phyloP scores from a whole-genome alignment of 768 basidiomycete genomes.

The Symmetrospora coprosmae region DNA sequence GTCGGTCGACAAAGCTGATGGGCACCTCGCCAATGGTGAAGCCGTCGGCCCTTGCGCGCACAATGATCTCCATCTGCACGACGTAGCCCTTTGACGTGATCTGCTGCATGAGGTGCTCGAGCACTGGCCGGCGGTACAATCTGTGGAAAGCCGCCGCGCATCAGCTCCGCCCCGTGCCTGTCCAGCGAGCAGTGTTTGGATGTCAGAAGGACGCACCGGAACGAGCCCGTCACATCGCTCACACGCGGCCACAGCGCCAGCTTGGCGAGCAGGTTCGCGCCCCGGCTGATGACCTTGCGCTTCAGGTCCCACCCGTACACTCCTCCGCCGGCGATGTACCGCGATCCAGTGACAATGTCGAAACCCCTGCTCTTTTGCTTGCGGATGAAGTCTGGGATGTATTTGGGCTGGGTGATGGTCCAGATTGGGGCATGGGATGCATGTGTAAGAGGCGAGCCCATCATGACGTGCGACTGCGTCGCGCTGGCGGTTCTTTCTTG shows the following conservation, averaged over 20 bases:
- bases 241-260: constrained; percentile 72
- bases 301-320: constrained; percentile 87
- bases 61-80: constrained; percentile 99
- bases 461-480: too few species aligned
- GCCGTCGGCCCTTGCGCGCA: constrained; percentile 65
- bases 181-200: neutral
- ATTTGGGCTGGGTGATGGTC: constrained; percentile 55
- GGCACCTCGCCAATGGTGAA: constrained; percentile 81
- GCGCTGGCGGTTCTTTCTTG: too few species aligned
- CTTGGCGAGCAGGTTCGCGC: constrained; percentile 79
- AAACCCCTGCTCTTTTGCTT: constrained; percentile 72
- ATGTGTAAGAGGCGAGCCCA: neutral
- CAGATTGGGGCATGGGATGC: neutral
- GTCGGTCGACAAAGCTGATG: constrained; percentile 85
- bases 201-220: constrained; percentile 42
- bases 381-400: constrained; percentile 85
- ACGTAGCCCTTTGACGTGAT: constrained; percentile 82
- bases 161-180: too few species aligned
- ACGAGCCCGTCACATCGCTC: constrained; percentile 79
- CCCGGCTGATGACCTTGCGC: constrained; percentile 71
- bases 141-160: neutral
- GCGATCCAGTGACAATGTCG: constrained; percentile 85
- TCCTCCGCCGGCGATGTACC: constrained; percentile 65
- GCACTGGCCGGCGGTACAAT: constrained; percentile 67
- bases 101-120: constrained; percentile 67